These are phyloP conservation scores for Chrysophaeum taylorii DNA, from an alignment of 352 stramenopile genomes.

Conservation along the genomic window DNA sequence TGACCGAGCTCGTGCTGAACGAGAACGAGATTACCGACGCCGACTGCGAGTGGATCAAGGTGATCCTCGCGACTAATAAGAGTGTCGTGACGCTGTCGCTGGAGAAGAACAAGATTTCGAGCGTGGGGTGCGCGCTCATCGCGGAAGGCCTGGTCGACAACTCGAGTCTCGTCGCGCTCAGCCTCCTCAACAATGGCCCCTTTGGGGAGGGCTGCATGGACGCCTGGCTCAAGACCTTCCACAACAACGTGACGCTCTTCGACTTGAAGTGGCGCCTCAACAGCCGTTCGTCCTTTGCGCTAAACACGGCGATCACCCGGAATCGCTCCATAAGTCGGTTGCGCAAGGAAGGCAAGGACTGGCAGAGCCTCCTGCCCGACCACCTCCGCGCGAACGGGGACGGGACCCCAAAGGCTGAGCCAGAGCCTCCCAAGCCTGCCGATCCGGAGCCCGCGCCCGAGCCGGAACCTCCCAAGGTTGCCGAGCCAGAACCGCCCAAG, in stretches of 20 bases:
- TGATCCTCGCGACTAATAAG: conserved; percentile 6
- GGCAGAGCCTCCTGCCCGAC: conserved; percentile 2
- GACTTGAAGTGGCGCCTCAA: conserved; percentile 14
- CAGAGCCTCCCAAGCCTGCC: too few species aligned
- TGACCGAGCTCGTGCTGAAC: conserved; percentile 9
- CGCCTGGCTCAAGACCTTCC: conserved; percentile 2
- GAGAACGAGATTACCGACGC: conserved; percentile 15
- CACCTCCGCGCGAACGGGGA: conserved; percentile 6
- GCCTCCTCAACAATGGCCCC: conserved; percentile 12
- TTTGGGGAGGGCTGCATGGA: conserved; percentile 14
- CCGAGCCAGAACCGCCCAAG: too few species aligned
- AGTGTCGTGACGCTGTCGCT: conserved; percentile 18
- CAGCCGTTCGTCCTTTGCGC: not conserved
- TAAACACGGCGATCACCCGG: not conserved
- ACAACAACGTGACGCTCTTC: not conserved
- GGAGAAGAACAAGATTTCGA: conserved; percentile 22
- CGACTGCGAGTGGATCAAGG: not conserved
- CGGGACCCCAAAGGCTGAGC: too few species aligned
- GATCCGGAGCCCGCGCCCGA: too few species aligned
- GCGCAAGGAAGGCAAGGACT: conserved; percentile 5
- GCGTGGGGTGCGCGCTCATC: conserved; percentile 8
- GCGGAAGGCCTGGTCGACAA: conserved; percentile 22
- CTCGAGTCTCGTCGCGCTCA: conserved; percentile 13
- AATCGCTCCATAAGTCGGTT: not conserved
- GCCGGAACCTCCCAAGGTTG: too few species aligned